Evolutionary conservation across 139 green algal species (phyloP).

Genomic region (Closterium sp.): DNA sequence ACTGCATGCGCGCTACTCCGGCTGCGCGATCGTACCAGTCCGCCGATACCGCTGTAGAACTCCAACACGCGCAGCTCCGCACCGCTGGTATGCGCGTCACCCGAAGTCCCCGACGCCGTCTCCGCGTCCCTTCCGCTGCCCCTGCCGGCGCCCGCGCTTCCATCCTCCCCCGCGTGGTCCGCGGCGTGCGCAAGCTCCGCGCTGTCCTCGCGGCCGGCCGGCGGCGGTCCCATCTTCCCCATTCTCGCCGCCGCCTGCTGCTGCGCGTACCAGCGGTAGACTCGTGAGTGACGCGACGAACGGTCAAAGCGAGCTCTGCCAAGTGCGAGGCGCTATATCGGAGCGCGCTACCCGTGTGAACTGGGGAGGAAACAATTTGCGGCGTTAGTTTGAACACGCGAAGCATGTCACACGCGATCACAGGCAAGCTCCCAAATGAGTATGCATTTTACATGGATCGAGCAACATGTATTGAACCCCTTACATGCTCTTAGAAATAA

Average conservation of each 20-base stretch:
- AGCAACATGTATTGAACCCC: too few relatives aligned
- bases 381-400: too few relatives aligned
- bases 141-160: neutral
- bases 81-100: neutral
- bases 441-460: too few relatives aligned
- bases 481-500: too few relatives aligned
- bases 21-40: constrained; percentile 11
- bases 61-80: constrained; percentile 56
- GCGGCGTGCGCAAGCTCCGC: neutral
- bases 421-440: too few relatives aligned
- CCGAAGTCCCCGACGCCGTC: neutral
- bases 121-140: neutral
- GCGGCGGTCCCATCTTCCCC: neutral
- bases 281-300: too few relatives aligned
- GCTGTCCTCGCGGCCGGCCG: neutral
- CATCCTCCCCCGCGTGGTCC: neutral
- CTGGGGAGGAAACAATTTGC: too few relatives aligned
- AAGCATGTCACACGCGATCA: too few relatives aligned
- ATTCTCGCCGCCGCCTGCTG: neutral
- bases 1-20: neutral
- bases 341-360: too few relatives aligned
- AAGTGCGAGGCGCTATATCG: too few relatives aligned
- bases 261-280: neutral
- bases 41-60: constrained; percentile 72
- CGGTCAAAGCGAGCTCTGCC: too few relatives aligned